Evolutionary conservation across 2,329 filamentous ascomycete genomes (phyloP).

Genomic region (Conoideocrella luteorostrata): DNA sequence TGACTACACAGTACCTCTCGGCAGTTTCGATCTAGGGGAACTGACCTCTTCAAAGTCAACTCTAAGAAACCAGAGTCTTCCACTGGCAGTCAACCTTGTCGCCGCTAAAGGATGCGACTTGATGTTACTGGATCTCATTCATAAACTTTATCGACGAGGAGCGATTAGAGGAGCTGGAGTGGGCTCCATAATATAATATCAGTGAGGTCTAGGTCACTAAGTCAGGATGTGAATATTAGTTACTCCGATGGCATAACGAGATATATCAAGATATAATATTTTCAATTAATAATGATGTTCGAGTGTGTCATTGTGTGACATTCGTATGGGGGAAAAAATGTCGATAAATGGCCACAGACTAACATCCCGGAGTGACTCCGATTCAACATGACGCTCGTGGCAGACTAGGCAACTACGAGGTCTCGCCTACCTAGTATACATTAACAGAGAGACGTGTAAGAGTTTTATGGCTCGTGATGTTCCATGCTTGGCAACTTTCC

Average conservation of each 20-base stretch:
- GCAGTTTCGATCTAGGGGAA: not conserved
- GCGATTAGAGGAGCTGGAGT: not conserved
- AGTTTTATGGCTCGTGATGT: not conserved
- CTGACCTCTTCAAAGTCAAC: not conserved
- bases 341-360: not conserved
- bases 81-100: not conserved
- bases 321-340: not conserved
- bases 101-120: not conserved
- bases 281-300: not conserved
- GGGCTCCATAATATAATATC: not conserved
- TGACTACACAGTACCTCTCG: not conserved
- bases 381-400: not conserved
- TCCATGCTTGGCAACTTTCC: not conserved
- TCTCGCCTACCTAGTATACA: not conserved
- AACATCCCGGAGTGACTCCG: not conserved
- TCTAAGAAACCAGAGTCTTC: not conserved
- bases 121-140: not conserved
- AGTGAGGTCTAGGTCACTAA: not conserved
- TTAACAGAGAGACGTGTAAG: not conserved
- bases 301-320: not conserved
- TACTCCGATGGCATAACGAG: not conserved
- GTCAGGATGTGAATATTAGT: not conserved
- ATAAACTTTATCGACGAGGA: not conserved
- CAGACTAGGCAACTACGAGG: not conserved
- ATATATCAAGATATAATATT: not conserved